A percentile compares a stretch with the other conserved stretches of the same genome.
phyloP scores from a whole-genome alignment of 306 rosid genomes.

The Inga laurina region DNA sequence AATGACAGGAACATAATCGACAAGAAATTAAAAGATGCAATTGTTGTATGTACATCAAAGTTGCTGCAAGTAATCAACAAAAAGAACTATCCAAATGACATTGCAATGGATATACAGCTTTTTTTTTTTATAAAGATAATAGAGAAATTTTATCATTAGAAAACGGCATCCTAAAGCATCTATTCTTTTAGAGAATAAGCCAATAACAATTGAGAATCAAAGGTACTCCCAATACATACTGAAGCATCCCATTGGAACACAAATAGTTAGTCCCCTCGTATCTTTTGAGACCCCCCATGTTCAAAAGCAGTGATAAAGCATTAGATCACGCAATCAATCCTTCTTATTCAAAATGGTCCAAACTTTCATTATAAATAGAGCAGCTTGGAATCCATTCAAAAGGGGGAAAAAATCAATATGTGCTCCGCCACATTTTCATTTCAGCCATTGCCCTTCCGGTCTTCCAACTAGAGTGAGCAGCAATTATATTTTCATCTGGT shows the following conservation, averaged over 20 bases:
- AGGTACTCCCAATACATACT: background rate
- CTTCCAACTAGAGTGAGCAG: background rate
- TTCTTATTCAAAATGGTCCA: background rate
- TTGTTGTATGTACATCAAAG: background rate
- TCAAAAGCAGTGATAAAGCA: slow-evolving; percentile 20
- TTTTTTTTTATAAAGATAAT: background rate
- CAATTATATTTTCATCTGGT: slow-evolving; percentile 5
- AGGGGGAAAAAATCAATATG: background rate
- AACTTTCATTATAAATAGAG: background rate
- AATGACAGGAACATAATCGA: background rate
- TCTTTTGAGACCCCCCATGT: background rate
- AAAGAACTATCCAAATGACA: slow-evolving; percentile 7
- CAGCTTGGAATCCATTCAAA: background rate
- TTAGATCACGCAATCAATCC: slow-evolving; percentile 1
- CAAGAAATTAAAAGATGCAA: background rate
- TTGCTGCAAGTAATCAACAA: background rate
- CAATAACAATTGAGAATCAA: background rate
- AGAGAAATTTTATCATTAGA: background rate
- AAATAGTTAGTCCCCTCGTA: slow-evolving; percentile 3
- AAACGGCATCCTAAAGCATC: background rate
- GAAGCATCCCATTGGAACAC: slow-evolving; percentile 13
- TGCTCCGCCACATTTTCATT: background rate
- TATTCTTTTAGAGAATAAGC: background rate
- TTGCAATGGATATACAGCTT: background rate
- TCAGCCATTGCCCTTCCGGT: background rate